These are phyloP conservation scores for Monilinia vaccinii-corymbosi DNA, from an alignment of 2,329 filamentous ascomycete genomes.

Conservation along the genomic window DNA sequence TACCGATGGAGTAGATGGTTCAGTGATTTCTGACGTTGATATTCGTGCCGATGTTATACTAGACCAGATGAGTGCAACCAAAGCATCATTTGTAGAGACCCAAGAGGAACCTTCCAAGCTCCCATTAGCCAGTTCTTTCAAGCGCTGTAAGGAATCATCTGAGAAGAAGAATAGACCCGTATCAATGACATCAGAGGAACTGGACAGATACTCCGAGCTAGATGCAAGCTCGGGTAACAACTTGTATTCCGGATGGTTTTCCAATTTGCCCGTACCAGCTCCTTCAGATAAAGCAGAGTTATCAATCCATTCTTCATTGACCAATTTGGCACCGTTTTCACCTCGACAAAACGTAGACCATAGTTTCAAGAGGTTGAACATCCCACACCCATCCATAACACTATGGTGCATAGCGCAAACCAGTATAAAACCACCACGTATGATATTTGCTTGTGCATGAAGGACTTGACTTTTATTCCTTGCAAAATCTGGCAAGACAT, in stretches of 20 bases:
- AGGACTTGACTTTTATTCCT: too few species aligned
- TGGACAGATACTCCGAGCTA: neutral
- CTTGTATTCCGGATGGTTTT: neutral
- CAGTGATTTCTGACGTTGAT: neutral
- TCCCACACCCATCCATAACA: neutral
- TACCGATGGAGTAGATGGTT: neutral
- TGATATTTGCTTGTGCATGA: too few species aligned
- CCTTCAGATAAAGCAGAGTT: neutral
- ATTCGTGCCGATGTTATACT: neutral
- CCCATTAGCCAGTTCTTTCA: neutral
- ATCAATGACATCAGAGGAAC: neutral
- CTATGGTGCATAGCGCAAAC: neutral
- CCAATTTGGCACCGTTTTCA: neutral
- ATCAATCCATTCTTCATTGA: neutral
- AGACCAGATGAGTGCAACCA: constrained; percentile 1
- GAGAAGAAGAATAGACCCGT: constrained; percentile 1
- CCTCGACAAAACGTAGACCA: neutral
- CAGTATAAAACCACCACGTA: too few species aligned
- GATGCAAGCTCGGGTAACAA: neutral
- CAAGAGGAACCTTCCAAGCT: neutral
- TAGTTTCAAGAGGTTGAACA: neutral
- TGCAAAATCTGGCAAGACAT: too few species aligned
- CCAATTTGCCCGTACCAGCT: neutral
- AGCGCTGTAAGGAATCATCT: neutral
- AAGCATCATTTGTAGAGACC: constrained; percentile 1